Percentiles rank a stretch among this genome's conserved stretches.
Evolutionary conservation across 805 yeast species (phyloP).

Genomic region (Limtongia smithiae): DNA sequence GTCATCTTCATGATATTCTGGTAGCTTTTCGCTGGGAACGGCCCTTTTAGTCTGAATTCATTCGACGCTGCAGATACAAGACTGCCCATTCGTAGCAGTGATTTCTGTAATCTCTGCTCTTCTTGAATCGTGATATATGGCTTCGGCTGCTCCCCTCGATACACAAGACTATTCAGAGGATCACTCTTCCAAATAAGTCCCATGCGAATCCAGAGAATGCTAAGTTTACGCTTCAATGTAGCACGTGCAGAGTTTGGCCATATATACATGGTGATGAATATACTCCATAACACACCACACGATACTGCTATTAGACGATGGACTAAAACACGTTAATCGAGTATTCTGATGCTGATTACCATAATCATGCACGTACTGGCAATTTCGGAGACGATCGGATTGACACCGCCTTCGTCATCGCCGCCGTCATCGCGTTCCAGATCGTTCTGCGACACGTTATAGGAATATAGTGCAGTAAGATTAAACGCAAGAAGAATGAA

Average conservation of each 20-base stretch:
- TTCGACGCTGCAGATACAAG: constrained; percentile 37
- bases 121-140: constrained; percentile 16
- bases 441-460: constrained; percentile 58
- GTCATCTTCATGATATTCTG: constrained; percentile 52
- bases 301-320: constrained; percentile 73
- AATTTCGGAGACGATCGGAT: constrained; percentile 66
- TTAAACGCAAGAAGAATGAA: constrained; percentile 74
- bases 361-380: constrained; percentile 41
- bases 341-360: not conserved
- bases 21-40: constrained; percentile 57
- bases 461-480: constrained; percentile 72
- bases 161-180: constrained; percentile 46
- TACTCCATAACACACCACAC: constrained; percentile 72
- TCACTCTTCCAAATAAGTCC: constrained; percentile 81
- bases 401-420: constrained; percentile 64
- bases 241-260: constrained; percentile 71
- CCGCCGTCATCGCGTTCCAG: constrained; percentile 50
- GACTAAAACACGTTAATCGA: constrained; percentile 31
- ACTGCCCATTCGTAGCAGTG: constrained; percentile 29
- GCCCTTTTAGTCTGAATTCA: constrained; percentile 72
- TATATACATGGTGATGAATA: constrained; percentile 52
- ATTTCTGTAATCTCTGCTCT: constrained; percentile 17
- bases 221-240: constrained; percentile 59
- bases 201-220: constrained; percentile 71
- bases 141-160: constrained; percentile 9